Conservation (phyloP, 495 filamentous ascomycete genomes). For the Friedmanniomyces simplex region DNA sequence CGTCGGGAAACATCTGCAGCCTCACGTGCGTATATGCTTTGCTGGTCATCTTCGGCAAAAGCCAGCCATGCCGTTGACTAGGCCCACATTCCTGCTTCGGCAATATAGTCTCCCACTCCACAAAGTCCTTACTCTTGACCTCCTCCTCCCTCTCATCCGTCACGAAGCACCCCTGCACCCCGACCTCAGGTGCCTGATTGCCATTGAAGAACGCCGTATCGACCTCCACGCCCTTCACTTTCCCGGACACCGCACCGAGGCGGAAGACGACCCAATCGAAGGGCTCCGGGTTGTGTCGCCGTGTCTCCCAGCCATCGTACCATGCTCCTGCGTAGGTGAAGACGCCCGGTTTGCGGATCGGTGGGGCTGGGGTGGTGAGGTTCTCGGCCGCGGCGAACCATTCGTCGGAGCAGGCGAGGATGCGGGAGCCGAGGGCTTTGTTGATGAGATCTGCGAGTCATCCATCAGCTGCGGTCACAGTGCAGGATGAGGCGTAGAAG, state of each 20-base stretch:
- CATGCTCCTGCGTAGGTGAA: conserved; percentile 81
- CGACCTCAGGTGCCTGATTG: conserved; percentile 76
- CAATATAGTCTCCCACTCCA: conserved; percentile 65
- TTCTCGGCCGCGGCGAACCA: conserved; percentile 81
- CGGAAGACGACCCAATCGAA: conserved; percentile 80
- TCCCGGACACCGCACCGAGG: conserved; percentile 68
- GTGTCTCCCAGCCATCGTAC: conserved; percentile 95
- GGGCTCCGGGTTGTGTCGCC: conserved; percentile 66
- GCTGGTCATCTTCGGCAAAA: conserved; percentile 44
- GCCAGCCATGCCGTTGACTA: conserved; percentile 67
- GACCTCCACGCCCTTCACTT: conserved; percentile 68
- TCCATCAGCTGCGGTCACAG: no score
- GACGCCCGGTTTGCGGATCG: conserved; percentile 67
- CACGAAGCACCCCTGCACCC: conserved; percentile 63
- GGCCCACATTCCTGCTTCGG: conserved; percentile 62
- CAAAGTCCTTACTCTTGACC: conserved; percentile 47
- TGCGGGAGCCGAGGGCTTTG: conserved; percentile 56
- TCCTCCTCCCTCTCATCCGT: conserved; percentile 41
- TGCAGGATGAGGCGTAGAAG: not conserved
- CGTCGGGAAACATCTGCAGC: conserved; percentile 85
- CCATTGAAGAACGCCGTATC: conserved; percentile 82
- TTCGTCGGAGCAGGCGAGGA: conserved; percentile 73
- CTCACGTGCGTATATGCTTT: conserved; percentile 76
- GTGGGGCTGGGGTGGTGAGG: conserved; percentile 62
- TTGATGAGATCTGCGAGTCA: conserved; percentile 59